A percentile compares a stretch with the other conserved stretches of the same genome.
Evolutionary conservation across 1,139 yeast genomes (phyloP).

Genomic region (Yamadazyma oceani): DNA sequence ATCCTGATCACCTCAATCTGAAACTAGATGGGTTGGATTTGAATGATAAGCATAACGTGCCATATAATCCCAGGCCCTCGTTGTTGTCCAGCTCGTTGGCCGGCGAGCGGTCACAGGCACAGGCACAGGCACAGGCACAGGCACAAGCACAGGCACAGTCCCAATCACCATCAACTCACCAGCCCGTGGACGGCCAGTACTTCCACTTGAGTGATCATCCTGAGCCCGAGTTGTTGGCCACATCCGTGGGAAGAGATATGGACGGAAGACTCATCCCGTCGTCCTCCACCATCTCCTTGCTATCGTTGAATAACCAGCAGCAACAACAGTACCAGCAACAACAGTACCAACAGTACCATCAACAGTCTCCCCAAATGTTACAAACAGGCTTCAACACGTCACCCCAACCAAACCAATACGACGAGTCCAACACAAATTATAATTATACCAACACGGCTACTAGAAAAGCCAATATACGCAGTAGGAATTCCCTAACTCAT

Average conservation of each 20-base stretch:
- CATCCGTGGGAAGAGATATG: conserved; percentile 52
- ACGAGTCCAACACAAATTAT: conserved; percentile 3
- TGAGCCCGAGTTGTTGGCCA: conserved; percentile 55
- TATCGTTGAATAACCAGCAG: conserved; percentile 39
- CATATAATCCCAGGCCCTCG: conserved; percentile 12
- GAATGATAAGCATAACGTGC: conserved; percentile 7
- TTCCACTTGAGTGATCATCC: conserved; percentile 33
- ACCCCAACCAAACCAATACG: conserved; percentile 6
- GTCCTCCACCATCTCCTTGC: conserved; percentile 52
- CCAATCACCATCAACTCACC: too few relatives aligned
- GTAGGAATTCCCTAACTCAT: conserved; percentile 34
- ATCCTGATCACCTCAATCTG: conserved; percentile 20
- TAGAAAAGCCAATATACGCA: conserved; percentile 19
- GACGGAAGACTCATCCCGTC: conserved; percentile 55
- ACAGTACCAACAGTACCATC: background rate
- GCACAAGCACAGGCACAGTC: too few relatives aligned
- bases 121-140: background rate
- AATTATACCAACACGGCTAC: conserved; percentile 4
- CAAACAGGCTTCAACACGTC: conserved; percentile 4
- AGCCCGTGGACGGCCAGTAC: background rate
- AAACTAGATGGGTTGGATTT: conserved; percentile 17
- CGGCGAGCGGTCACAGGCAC: conserved; percentile 9
- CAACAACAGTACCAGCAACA: conserved; percentile 10
- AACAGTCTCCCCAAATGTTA: conserved; percentile 5
- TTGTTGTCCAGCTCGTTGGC: conserved; percentile 19